Percentiles rank a stretch among this genome's conserved stretches.
Evolutionary conservation across 352 stramenopile species (phyloP).

Genomic region (Phytopythium montanum): DNA sequence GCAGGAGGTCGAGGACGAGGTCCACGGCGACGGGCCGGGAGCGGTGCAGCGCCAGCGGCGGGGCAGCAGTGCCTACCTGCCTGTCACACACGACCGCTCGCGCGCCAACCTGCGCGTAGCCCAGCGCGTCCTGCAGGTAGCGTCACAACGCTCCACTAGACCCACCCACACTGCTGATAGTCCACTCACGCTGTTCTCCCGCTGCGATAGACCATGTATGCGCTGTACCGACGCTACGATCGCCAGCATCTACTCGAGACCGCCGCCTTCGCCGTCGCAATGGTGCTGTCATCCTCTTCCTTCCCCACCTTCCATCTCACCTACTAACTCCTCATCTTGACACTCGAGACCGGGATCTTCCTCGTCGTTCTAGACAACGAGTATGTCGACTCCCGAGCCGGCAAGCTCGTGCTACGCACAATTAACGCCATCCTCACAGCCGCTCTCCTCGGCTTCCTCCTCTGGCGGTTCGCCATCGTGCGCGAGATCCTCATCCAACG

Average conservation of each 20-base stretch:
- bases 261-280: constrained; percentile 42
- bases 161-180: too few relatives aligned
- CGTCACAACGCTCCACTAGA: background rate
- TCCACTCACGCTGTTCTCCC: too few relatives aligned
- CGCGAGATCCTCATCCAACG: constrained; percentile 58
- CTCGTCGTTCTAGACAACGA: constrained; percentile 74
- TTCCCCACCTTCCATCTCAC: background rate
- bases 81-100: constrained; percentile 12
- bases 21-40: background rate
- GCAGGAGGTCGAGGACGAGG: background rate
- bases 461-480: constrained; percentile 52
- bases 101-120: constrained; percentile 37
- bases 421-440: constrained; percentile 41
- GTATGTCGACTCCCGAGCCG: constrained; percentile 26
- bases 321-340: background rate
- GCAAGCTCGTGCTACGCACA: constrained; percentile 37
- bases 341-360: constrained; percentile 35
- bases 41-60: constrained; percentile 10
- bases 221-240: constrained; percentile 60
- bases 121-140: constrained; percentile 46
- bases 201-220: constrained; percentile 44
- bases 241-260: constrained; percentile 61
- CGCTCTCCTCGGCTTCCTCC: constrained; percentile 43
- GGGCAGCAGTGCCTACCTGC: constrained; percentile 44
- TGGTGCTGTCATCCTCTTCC: constrained; percentile 13